Base-by-base conservation (phyloP, 2,329 filamentous ascomycete species). In the Paracoccidioides lutzii region DNA sequence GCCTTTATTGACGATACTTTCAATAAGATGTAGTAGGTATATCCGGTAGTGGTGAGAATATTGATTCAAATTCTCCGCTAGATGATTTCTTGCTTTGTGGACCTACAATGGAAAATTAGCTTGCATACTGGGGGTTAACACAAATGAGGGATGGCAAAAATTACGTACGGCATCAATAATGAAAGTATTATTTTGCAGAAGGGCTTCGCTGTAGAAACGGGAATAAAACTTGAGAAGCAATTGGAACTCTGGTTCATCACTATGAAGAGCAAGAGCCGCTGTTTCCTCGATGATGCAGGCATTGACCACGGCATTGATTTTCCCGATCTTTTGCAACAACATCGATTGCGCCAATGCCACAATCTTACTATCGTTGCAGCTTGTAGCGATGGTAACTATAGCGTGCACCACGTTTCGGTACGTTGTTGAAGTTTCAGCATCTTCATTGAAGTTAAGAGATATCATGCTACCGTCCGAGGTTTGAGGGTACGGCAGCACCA, bases 321-420 rank as follows among this genome's bases (percentile, higher is more conserved):
- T 91, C 58, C 86, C 84, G 57, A 97, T 81, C 70, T 98, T 97
- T 66, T 98, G 93, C n/a, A 95, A 74, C 30, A 99, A 81, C 84
- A 98, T 96, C 0, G 90, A 94, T 63, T 96, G 87, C 2, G 90
- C 91, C 53, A 98, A 76, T 4, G 90, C 90, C 5, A 87, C 93
- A 54, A 98, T 95, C 72, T 96, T 95, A 58, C 89, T 84, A 64
- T 98, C 90, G 50, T 85, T 81, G 66, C 85, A 90, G 56, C 81
- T 84, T 28, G 80, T 81, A 0, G 93, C 89, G 67, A 98, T 88
- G n/a, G 84, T 84, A 56, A 94, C 91, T 59, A 98, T 91, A 0
- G 91, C 89, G 66, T 94, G 85, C n/a, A 97, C 83, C n/a, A 97
- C 86, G 59, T 91, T 94, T 40, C 83, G 82, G 66, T 94, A 90